Evolutionary conservation across 2,329 filamentous ascomycete genomes (phyloP).

Genomic region (Ophiosphaerella korrae): DNA sequence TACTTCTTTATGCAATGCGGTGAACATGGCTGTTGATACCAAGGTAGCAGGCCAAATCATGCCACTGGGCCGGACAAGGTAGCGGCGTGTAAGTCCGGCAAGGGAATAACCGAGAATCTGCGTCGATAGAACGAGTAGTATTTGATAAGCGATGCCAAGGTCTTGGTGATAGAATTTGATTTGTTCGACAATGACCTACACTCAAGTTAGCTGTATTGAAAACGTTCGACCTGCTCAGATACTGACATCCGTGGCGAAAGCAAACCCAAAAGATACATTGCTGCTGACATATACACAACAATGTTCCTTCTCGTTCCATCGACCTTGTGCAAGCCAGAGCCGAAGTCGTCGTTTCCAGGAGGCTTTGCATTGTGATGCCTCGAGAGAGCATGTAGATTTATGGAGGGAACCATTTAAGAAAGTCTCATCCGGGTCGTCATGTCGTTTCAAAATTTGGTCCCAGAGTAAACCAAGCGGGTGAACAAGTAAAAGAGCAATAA

Average conservation of each 20-base stretch:
- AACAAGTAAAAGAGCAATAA: conserved; percentile 83
- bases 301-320: conserved; percentile 88
- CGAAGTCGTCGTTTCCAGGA: conserved; percentile 56
- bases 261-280: conserved; percentile 88
- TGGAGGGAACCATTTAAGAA: conserved; percentile 63
- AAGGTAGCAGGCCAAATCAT: conserved; percentile 93
- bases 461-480: conserved; percentile 82
- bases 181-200: conserved; percentile 81
- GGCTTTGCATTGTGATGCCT: conserved; percentile 9
- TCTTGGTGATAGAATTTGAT: conserved; percentile 87
- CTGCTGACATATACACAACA: conserved; percentile 88
- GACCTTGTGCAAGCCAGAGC: conserved; percentile 78
- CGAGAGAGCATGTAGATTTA: conserved; percentile 14
- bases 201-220: conserved; percentile 13
- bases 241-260: conserved; percentile 78
- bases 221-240: not conserved
- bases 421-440: conserved; percentile 59
- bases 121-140: conserved; percentile 82
- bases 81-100: conserved; percentile 78
- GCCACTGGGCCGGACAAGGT: conserved; percentile 80
- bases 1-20: conserved; percentile 81
- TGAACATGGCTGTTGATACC: conserved; percentile 89
- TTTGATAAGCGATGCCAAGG: conserved; percentile 75
- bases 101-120: conserved; percentile 88
- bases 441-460: conserved; percentile 72